Conservation (phyloP, 139 green algal genomes). For the Yamagishiella unicocca region DNA sequence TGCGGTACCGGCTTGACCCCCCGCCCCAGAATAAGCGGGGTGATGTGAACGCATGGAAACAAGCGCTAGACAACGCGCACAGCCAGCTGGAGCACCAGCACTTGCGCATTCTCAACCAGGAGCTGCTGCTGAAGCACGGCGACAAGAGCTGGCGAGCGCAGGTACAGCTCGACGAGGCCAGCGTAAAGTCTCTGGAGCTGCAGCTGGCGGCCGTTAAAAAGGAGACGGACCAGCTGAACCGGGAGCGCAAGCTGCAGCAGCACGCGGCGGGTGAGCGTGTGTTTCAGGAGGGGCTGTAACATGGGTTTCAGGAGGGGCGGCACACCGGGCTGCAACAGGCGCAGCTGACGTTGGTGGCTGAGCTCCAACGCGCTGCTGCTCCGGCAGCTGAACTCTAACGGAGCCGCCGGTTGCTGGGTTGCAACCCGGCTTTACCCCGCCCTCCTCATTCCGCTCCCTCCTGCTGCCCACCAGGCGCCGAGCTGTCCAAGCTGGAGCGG, state of each 20-base stretch:
- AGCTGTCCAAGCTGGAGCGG: conserved; percentile 44
- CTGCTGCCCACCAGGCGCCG: neutral
- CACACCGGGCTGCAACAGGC: too few species aligned
- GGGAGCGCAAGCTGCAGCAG: conserved; percentile 87
- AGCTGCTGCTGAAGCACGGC: conserved; percentile 85
- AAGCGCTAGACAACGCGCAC: conserved; percentile 78
- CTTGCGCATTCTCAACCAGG: conserved; percentile 81
- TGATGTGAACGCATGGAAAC: conserved; percentile 72
- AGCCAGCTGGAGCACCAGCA: conserved; percentile 87
- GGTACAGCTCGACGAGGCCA: conserved; percentile 55
- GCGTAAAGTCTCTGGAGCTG: conserved; percentile 52
- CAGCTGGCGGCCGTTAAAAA: conserved; percentile 46
- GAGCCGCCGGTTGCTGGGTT: too few species aligned
- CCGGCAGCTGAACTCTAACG: too few species aligned
- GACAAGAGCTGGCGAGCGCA: conserved; percentile 75
- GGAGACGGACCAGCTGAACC: conserved; percentile 75
- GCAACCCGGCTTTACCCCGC: too few species aligned
- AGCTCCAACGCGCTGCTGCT: too few species aligned
- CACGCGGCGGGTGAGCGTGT: conserved; percentile 45
- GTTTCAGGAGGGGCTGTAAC: neutral
- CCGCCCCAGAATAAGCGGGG: conserved; percentile 65
- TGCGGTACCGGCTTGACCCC: conserved; percentile 75
- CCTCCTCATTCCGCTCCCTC: neutral
- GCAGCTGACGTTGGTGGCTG: too few species aligned
- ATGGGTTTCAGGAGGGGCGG: neutral